Conservation (phyloP, 1,284 basidiomycete species). For the Ustilago tritici region DNA sequence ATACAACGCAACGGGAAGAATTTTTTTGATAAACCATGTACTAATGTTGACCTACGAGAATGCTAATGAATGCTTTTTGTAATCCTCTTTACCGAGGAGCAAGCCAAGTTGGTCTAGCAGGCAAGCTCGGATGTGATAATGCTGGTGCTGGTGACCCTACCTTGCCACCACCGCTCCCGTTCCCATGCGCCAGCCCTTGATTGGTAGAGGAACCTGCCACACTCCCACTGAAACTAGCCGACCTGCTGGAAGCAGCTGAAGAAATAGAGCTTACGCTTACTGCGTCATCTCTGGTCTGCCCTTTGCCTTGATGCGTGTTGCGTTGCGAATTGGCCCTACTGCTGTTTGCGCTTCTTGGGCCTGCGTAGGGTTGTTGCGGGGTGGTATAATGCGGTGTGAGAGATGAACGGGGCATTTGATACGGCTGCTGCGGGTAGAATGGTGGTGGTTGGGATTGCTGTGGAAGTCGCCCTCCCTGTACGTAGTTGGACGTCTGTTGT, state of each 20-base stretch:
- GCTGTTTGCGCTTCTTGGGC: constrained; percentile 21
- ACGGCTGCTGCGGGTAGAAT: constrained; percentile 7
- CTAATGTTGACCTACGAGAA: background rate
- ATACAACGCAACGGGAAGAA: background rate
- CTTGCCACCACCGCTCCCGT: background rate
- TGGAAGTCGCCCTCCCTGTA: constrained; percentile 5
- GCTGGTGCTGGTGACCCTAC: background rate
- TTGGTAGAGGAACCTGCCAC: constrained; percentile 9
- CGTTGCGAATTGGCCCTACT: constrained; percentile 35
- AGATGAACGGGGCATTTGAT: constrained; percentile 2
- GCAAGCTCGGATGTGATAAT: constrained; percentile 37
- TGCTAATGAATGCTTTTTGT: constrained; percentile 3
- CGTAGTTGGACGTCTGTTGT: constrained; percentile 27
- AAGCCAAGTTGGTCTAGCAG: constrained; percentile 42
- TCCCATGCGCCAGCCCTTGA: background rate
- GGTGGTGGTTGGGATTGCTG: constrained; percentile 17
- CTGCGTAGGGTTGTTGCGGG: background rate
- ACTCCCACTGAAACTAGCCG: constrained; percentile 29
- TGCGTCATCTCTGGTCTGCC: constrained; percentile 20
- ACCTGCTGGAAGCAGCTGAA: constrained; percentile 30
- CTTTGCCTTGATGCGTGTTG: constrained; percentile 1
- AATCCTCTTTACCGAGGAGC: background rate
- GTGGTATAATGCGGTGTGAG: constrained; percentile 13
- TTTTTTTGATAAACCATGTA: background rate
- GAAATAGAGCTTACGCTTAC: constrained; percentile 30